Conservation (phyloP, 2,329 filamentous ascomycete genomes). For the Sordariomycetes sp. region DNA sequence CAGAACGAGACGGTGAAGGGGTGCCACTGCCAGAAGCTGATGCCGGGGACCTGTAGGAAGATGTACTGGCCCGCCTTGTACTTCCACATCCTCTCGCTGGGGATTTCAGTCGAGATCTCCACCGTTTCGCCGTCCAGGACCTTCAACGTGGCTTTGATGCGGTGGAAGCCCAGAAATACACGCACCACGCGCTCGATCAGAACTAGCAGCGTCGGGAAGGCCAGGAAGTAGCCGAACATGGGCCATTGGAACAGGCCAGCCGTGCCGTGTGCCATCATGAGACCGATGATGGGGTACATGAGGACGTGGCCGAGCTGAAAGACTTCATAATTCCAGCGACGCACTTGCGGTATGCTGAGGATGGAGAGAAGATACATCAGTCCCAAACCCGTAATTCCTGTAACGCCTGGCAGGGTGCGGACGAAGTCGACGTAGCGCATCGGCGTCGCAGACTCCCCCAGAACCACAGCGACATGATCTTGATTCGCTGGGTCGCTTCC, state of each 20-base stretch:
- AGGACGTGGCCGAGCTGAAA: constrained; percentile 49
- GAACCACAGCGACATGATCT: constrained; percentile 29
- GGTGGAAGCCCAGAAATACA: constrained; percentile 34
- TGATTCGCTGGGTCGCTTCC: constrained; percentile 35
- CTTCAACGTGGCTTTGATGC: constrained; percentile 35
- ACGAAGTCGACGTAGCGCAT: constrained; percentile 36
- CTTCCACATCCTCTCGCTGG: constrained; percentile 36
- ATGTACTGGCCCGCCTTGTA: constrained; percentile 50
- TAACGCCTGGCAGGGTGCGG: constrained; percentile 37
- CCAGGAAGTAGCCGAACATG: constrained; percentile 48
- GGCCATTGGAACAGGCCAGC: constrained; percentile 39
- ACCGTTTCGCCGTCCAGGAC: constrained; percentile 44
- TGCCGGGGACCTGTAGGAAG: constrained; percentile 41
- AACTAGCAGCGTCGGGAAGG: constrained; percentile 41
- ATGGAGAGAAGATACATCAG: constrained; percentile 39
- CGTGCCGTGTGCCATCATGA: constrained; percentile 46
- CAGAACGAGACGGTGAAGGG: constrained; percentile 50
- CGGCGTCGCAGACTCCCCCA: constrained; percentile 33
- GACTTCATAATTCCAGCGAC: constrained; percentile 43
- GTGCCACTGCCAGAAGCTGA: constrained; percentile 49
- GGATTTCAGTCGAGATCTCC: constrained; percentile 36
- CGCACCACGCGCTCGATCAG: constrained; percentile 37
- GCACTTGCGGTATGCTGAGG: constrained; percentile 39
- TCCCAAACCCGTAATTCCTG: constrained; percentile 36
- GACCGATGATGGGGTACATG: constrained; percentile 48